Base-by-base conservation (phyloP, 345 rosid genomes). In the Linum usitatissimum region DNA sequence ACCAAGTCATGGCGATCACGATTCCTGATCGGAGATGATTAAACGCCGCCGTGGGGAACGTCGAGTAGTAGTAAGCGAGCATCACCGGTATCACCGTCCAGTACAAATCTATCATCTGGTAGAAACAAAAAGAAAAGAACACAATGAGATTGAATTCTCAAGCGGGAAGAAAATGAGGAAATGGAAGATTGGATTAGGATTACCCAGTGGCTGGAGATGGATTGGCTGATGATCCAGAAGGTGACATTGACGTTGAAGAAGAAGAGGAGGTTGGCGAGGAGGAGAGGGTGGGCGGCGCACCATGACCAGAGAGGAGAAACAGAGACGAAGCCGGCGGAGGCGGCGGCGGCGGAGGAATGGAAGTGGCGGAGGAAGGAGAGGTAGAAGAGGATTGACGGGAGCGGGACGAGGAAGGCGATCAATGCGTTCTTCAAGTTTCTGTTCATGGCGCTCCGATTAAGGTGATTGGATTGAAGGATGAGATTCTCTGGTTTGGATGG, bases 41-140 rank as follows among this genome's bases (percentile, higher is more conserved):
- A 62, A 71, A 93, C 13, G 71, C 72, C 10, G 70, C 84, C 71
- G 81, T 64, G 30, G 99, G 99, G 73, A 84, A 83, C n/a, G 83
- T 70, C 3, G 86, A 84, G 19, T 80, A 93, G 83, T 77, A 90
- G 67, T 86, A 86, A 71, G 76, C 86, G 53, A 93, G 62, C 94
- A 93, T 57, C 48, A 93, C 81, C 0, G 97, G 97, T 64, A 90
- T 86, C 63, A 90, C 94, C 12, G 96, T 86, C 99, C 99, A 93
- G 64, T 87, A 93, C 78, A 84, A 73, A 78, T 86, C 96, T 53
- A 93, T 93, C 96, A 93, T 89, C 98, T 89, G 77, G 74, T 30
- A 4, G 19, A 69, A 63, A 45, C 23, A 18, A 60, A 67, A 38
- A 28, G 55, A 66, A 55, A 6, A 58, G 17, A 49, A 61, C 23